Base-by-base conservation (phyloP, 2,329 filamentous ascomycete genomes). In the Diplodia intermedia region DNA sequence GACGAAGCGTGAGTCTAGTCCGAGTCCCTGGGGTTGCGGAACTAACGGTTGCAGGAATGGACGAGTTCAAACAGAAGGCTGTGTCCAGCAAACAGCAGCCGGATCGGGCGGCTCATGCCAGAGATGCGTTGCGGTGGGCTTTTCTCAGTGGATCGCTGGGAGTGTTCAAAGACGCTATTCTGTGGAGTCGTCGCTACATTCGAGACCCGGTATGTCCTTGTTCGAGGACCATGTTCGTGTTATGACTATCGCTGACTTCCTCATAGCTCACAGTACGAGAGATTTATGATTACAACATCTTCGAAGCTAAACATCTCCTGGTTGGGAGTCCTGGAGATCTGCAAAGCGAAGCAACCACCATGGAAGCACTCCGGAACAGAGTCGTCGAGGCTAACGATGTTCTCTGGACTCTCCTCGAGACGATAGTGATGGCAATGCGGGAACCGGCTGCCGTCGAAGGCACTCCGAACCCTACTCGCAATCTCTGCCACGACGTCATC, bases 131-230 rank as follows among this genome's bases (percentile, higher is more conserved):
- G 20, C 1, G 14, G 3, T 78, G 71, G 68, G 74, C 78, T 14
- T 72, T 76, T 3, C 76, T 76, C 18, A 79, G 75, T 56, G 75
- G 76, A 1, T 79, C 74, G 11, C 65, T 79, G 0, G 69, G 73
- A 0, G 18, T 80, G 1, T 75, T 75, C 23, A 71, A 70, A 23
- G 73, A 78, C 6, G 73, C 74, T 1, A 43, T 80, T 2, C 40
- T 73, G 1, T 82, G 80, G 80, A 71, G 75, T 0, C 76, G 73
- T 7, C 73, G 77, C 2, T 82, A 76, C 67, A 71, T 78, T n/a
- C 75, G 75, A 29, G 80, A 82, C 71, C 74, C 76, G 7, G 55
- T 57, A 57, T 5, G 55, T 33, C 23, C 23, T 26, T 26, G 23
- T 26, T 26, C 23, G 23, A 26, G 23, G 23, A 26, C 23, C 23